Base-by-base conservation (phyloP, 495 filamentous ascomycete species). In the Neurospora sp. region DNA sequence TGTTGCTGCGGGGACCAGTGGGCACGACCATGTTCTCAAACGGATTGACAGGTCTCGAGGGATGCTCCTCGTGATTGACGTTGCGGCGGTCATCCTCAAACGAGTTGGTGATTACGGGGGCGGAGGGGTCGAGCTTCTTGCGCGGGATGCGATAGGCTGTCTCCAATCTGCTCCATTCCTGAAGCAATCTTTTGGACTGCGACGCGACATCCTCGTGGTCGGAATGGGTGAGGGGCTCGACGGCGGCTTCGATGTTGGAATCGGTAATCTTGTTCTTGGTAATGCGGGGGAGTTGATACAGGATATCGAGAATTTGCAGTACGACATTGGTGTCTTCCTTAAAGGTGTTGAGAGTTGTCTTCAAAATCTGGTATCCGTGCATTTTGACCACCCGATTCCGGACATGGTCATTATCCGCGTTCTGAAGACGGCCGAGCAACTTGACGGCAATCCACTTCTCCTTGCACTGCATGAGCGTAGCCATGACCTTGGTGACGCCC, bases 401-500 rank as follows among this genome's bases (percentile, higher is more conserved):
- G 48, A 97, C 93, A 70, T 90, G 88, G 77, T 98, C 94, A 73
- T 97, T 94, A 69, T 96, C 90, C 80, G 91, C 92, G n/a, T 87
- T 89, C 80, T 97, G 93, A 71, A 99, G 92, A 53, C 96, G 94
- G 44, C 88, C 87, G 18, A 99, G 89, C 71, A 99, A 85, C 83
- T 98, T 98, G 84, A 97, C 94, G 12, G 93, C 92, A 80, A 99
- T 98, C 96, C 96, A 99, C 77, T 98, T 98, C 87, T 99, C 96
- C 82, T 96, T 95, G 85, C 94, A 98, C 81, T 98, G 95, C 89
- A 97, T 93, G 73, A 99, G 90, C n/a, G 94, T 91, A 7, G 94
- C 93, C 95, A 99, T 98, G 81, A 99, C 94, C 81, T 96, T 97
- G 76, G 91, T 96, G 76, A 98, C 96, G 71, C 92, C 93, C 73